Conservation (phyloP, 2,329 filamentous ascomycete species). For the Fusarium miscanthi region DNA sequence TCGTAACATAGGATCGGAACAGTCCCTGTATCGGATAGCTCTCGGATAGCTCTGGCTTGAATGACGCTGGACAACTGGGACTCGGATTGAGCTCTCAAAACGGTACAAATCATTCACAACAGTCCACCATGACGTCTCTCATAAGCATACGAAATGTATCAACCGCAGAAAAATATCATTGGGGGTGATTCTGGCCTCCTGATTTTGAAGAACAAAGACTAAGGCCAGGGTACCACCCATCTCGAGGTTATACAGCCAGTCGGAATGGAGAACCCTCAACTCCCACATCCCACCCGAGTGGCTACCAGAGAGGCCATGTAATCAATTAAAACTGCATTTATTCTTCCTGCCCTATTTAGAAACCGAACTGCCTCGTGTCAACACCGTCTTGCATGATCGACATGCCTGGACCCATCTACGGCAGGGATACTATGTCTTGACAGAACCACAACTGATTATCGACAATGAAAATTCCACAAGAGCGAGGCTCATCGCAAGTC, state of each 20-base stretch:
- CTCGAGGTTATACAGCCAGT: constrained; percentile 7
- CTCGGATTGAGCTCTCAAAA: not conserved
- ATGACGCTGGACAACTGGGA: not conserved
- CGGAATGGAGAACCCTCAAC: constrained; percentile 10
- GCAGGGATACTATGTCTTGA: constrained; percentile 11
- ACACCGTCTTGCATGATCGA: constrained; percentile 27
- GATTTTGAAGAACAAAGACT: not conserved
- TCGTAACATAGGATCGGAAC: not conserved
- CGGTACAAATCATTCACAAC: not conserved
- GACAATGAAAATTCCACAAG: not conserved
- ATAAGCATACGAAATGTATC: not conserved
- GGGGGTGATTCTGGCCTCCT: not conserved
- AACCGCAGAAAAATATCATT: not conserved
- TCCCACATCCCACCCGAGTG: constrained; percentile 15
- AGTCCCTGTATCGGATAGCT: not conserved
- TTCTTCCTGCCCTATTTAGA: constrained; percentile 3
- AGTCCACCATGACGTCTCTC: not conserved
- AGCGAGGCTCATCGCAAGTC: constrained; percentile 8
- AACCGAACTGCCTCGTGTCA: constrained; percentile 10
- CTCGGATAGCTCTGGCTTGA: not conserved
- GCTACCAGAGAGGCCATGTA: constrained; percentile 7
- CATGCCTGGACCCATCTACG: constrained; percentile 26
- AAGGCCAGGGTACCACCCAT: constrained; percentile 3
- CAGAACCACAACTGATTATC: constrained; percentile 12
- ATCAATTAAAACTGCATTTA: constrained; percentile 19